Base-by-base conservation (phyloP, 306 rosid species). In the Rubus idaeus region DNA sequence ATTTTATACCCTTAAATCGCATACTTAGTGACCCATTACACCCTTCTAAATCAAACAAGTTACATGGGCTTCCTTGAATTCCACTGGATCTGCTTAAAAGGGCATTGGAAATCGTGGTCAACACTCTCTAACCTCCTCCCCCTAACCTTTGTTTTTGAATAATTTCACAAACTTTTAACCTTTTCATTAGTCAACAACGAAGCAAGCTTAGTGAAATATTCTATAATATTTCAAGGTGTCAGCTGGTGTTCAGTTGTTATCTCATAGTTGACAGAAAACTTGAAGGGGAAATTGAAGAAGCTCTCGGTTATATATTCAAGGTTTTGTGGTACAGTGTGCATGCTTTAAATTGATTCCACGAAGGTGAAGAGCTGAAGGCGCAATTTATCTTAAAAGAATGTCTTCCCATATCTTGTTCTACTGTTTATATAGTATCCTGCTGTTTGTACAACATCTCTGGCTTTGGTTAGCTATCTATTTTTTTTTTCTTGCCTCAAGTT, bases 401-500 rank as follows among this genome's bases (percentile, higher is more conserved):
- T 73, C 50, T 73, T 26, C 2, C 20, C 6, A 5, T 53, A 20
- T 12, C 39, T 77, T 26, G 10, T 57, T 46, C 18, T 23, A 66
- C 56, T 7, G 49, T 70, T 70, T 23, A 18, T 50, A 70, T 30
- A 51, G 35, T 37, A 49, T 35, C 13, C 63, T 57, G 35, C 63
- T 57, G 13, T 30, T 30, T 57, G 8, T 20, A 10, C 20, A 57
- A 21, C 37, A 21, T 57, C 14, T 21, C 11, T 45, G 17, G 6
- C 10, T 58, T 60, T 74, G 46, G 55, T 53, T 55, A 14, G 46
- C 53, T 62, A 21, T 44, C 50, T 47, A n/a, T 39, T 77, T 62
- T 52, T 26, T 13, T 65, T 17, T 5, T n/a, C 52, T 67, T 44
- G 37, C 30, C 51, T 88, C 58, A 53, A 12, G 26, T 72, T 50